These are phyloP conservation scores for Aspergillus thermomutatus DNA, from an alignment of 2,329 filamentous ascomycete genomes.

Conservation along the genomic window DNA sequence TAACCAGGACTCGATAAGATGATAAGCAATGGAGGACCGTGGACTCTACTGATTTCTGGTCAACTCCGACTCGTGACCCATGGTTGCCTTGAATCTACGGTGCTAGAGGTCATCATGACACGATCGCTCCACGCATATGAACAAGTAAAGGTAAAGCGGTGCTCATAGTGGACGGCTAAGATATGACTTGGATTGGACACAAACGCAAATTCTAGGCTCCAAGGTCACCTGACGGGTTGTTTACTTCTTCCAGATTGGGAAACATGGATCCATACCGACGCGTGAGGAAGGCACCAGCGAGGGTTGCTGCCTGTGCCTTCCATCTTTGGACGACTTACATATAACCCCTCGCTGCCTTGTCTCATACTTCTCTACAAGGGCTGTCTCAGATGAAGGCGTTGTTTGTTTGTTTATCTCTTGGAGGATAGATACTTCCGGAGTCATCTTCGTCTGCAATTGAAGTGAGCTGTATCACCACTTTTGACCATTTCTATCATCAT, in stretches of 20 bases:
- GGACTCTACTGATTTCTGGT: not conserved
- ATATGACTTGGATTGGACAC: not conserved
- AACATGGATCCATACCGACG: not conserved
- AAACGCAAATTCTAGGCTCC: conserved; percentile 7
- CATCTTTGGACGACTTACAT: not conserved
- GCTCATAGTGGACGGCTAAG: not conserved
- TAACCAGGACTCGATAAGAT: not conserved
- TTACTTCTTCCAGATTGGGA: not conserved
- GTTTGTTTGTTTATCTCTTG: not conserved
- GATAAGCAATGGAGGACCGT: no score
- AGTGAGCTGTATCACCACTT: not conserved
- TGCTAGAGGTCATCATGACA: not conserved
- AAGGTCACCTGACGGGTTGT: conserved; percentile 12
- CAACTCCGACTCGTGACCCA: not conserved
- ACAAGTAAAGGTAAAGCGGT: not conserved
- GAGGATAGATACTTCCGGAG: not conserved
- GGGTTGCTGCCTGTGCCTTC: not conserved
- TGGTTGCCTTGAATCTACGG: not conserved
- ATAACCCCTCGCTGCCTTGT: not conserved
- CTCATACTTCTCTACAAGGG: not conserved
- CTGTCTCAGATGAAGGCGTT: not conserved
- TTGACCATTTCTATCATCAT: not conserved
- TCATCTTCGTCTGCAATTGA: not conserved
- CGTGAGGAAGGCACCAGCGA: not conserved
- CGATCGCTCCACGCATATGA: not conserved